Base-by-base conservation (phyloP, 2,329 filamentous ascomycete species). In the Trichophyton rubrum region DNA sequence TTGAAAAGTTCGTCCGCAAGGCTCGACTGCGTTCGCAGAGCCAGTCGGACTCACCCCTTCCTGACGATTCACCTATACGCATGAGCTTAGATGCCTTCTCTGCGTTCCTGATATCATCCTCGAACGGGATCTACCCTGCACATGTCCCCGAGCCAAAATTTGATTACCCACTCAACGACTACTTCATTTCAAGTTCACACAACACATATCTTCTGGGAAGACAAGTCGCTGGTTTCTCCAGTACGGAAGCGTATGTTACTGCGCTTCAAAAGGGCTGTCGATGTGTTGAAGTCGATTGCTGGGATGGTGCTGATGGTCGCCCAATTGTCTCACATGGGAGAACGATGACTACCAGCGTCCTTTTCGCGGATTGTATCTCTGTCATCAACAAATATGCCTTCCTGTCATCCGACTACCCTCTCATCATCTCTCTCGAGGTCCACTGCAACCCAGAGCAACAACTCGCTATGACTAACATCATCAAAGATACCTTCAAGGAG, bases 171-270 rank as follows among this genome's bases (percentile, higher is more conserved):
- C 78, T 97, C 71, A 96, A 95, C 71, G 92, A 97, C 71, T 99
- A 99, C 74, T 96, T 90, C 77, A 93, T 99, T 66, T 97, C 92
- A 1, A 96, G 91, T 77, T 97, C 93, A 1, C 93, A 99, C 79
- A 99, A 99, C 74, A 99, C 93, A 0, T 99, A 99, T 69, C 85
- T 99, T 0, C 80, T 95, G 3, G 93, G 93, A 13, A 86, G 91
- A 59, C 93, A 99, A 72, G 86, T 97, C 1, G 87, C 85, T 9
- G 92, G 92, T 30, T 83, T 88, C 51, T 96, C 93, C 1, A 97
- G 91, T 69, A 88, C 95, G 1, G 93, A 99, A 73, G 90, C 90
- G 49, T 99, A 99, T 75, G 95, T 97, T 67, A 85, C 85, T 7
- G 89, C 91, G 2, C 81, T 99, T 5, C 85, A 89, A 64, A 87